Percentiles rank a stretch among this genome's conserved stretches.
Conservation (phyloP, 805 yeast species). For the Zygosaccharomyces bailii region DNA sequence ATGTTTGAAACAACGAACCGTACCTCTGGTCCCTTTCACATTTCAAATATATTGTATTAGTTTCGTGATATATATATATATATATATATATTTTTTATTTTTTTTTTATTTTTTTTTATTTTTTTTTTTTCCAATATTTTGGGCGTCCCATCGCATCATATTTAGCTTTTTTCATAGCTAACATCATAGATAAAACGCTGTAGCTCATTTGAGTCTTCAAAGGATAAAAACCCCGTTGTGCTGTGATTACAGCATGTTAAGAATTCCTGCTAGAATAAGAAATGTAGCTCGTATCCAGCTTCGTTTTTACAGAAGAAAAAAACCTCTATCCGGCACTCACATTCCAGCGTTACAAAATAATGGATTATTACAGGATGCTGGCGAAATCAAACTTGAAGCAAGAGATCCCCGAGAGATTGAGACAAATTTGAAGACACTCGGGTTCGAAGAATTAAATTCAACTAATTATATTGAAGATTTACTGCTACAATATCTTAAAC, state of each 20-base stretch:
- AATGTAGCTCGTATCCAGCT: conserved; percentile 8
- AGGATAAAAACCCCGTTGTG: background rate
- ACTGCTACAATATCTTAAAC: conserved; percentile 26
- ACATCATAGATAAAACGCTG: too few relatives aligned
- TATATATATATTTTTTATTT: too few relatives aligned
- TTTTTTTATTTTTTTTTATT: too few relatives aligned
- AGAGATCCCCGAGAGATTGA: conserved; percentile 13
- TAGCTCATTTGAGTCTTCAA: background rate
- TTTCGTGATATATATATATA: too few relatives aligned
- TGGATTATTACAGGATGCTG: conserved; percentile 9
- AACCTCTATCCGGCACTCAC: conserved; percentile 12
- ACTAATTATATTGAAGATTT: conserved; percentile 16
- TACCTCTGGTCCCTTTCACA: too few relatives aligned
- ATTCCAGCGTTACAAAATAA: conserved; percentile 14
- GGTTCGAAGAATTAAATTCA: conserved; percentile 18
- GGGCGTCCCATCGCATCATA: too few relatives aligned
- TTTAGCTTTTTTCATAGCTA: too few relatives aligned
- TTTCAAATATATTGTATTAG: too few relatives aligned
- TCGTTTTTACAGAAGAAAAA: conserved; percentile 16
- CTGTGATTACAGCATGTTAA: conserved; percentile 4
- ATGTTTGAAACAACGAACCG: background rate
- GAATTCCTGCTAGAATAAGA: conserved; percentile 2
- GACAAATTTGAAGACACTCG: conserved; percentile 14
- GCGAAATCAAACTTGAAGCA: conserved; percentile 10
- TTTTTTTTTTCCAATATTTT: too few relatives aligned